Conservation (phyloP, 495 filamentous ascomycete genomes). For the Daldinia decipiens region DNA sequence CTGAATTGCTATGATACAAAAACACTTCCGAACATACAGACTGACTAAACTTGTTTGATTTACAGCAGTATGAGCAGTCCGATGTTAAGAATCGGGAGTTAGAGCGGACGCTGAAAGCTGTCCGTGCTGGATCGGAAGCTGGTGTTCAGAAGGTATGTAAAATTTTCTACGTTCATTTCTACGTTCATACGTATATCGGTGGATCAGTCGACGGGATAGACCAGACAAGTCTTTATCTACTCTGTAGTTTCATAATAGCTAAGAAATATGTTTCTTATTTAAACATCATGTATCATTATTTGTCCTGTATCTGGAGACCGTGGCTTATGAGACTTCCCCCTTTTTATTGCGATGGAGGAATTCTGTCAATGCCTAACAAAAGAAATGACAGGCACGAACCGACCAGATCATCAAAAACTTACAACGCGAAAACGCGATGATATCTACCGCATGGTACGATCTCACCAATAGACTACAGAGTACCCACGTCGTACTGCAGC, state of each 20-base stretch:
- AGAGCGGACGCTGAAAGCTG: slow-evolving; percentile 57
- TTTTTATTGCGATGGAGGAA: neutral
- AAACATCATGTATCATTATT: slow-evolving; percentile 5
- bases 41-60: slow-evolving; percentile 25
- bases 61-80: slow-evolving; percentile 61
- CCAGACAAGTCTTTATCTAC: neutral
- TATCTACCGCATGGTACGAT: slow-evolving; percentile 93
- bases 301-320: slow-evolving; percentile 4
- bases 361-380: slow-evolving; percentile 22
- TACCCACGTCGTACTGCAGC: slow-evolving; percentile 82
- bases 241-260: slow-evolving; percentile 23
- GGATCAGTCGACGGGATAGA: neutral
- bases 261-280: slow-evolving; percentile 22
- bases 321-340: neutral
- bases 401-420: slow-evolving; percentile 74
- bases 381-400: slow-evolving; percentile 60
- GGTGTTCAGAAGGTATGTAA: slow-evolving; percentile 62
- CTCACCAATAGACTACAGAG: slow-evolving; percentile 84
- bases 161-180: slow-evolving; percentile 19
- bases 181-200: slow-evolving; percentile 13
- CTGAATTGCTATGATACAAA: neutral
- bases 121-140: slow-evolving; percentile 54
- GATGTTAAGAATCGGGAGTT: slow-evolving; percentile 61
- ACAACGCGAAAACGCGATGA: slow-evolving; percentile 83
- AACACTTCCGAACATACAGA: neutral